These are phyloP conservation scores for Cladobotryum mycophilum DNA, from an alignment of 2,329 filamentous ascomycete genomes.

Conservation along the genomic window DNA sequence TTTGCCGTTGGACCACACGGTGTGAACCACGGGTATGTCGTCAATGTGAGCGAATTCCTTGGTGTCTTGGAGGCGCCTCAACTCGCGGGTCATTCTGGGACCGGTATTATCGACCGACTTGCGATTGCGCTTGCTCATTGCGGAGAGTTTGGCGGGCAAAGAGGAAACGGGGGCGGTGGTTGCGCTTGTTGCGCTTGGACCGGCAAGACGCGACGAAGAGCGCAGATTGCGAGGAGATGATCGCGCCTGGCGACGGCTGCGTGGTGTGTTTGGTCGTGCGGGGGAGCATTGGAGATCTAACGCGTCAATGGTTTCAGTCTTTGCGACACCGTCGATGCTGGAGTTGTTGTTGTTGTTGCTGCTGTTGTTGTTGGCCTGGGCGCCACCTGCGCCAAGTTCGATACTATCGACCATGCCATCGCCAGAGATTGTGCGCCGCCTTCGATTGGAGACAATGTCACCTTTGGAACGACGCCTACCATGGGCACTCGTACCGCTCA, in stretches of 20 bases:
- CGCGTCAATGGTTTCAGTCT: slow-evolving; percentile 38
- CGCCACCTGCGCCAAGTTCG: slow-evolving; percentile 17
- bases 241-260: slow-evolving; percentile 27
- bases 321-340: slow-evolving; percentile 6
- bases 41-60: slow-evolving; percentile 57
- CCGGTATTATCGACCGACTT: slow-evolving; percentile 45
- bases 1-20: slow-evolving; percentile 61
- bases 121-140: slow-evolving; percentile 55
- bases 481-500: slow-evolving; percentile 56
- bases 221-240: slow-evolving; percentile 31
- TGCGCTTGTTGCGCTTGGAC: slow-evolving; percentile 17
- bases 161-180: slow-evolving; percentile 38
- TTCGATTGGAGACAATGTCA: slow-evolving; percentile 38
- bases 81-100: slow-evolving; percentile 48
- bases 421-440: slow-evolving; percentile 41
- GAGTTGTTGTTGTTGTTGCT: not conserved
- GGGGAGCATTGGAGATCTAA: slow-evolving; percentile 39
- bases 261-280: slow-evolving; percentile 30
- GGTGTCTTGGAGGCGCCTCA: slow-evolving; percentile 54
- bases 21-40: slow-evolving; percentile 49
- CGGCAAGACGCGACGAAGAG: slow-evolving; percentile 35
- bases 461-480: slow-evolving; percentile 50
- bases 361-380: not conserved
- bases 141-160: slow-evolving; percentile 42
- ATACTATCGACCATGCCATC: slow-evolving; percentile 27